These are phyloP conservation scores for Kwoniella pini DNA, from an alignment of 768 basidiomycete genomes.

Conservation along the genomic window DNA sequence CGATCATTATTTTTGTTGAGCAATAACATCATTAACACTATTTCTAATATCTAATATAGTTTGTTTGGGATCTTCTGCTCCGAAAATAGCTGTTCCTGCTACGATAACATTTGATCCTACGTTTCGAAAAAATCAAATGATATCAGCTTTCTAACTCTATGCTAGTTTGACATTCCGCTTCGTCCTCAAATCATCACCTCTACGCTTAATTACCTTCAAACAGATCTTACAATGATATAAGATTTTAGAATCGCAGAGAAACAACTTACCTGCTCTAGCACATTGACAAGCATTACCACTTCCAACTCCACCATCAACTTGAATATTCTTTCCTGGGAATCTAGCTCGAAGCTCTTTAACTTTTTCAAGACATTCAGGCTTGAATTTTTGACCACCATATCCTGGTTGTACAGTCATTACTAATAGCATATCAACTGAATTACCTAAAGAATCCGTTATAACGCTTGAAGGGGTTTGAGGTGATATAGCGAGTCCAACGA, in stretches of 20 bases:
- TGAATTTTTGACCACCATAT: slow-evolving; percentile 93
- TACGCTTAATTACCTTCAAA: too few relatives aligned
- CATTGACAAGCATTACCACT: slow-evolving; percentile 83
- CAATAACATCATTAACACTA: slow-evolving; percentile 24
- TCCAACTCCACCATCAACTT: slow-evolving; percentile 98
- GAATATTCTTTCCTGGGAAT: slow-evolving; percentile 93
- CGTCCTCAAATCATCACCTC: too few relatives aligned
- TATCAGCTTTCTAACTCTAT: too few relatives aligned
- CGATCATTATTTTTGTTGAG: slow-evolving; percentile 15
- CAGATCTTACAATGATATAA: too few relatives aligned
- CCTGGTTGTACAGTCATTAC: slow-evolving; percentile 99
- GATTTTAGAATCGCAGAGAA: neutral
- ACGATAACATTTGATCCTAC: slow-evolving; percentile 98
- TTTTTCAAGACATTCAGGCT: slow-evolving; percentile 88
- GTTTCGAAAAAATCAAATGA: too few relatives aligned
- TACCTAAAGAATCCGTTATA: slow-evolving; percentile 81
- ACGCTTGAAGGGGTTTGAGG: slow-evolving; percentile 87
- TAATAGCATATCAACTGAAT: slow-evolving; percentile 86
- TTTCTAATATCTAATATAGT: slow-evolving; percentile 62
- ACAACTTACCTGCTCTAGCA: slow-evolving; percentile 75
- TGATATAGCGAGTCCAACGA: slow-evolving; percentile 93
- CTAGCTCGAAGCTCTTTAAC: slow-evolving; percentile 83
- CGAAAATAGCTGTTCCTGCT: slow-evolving; percentile 93
- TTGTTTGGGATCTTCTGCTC: slow-evolving; percentile 70
- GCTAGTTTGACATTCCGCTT: too few relatives aligned